Percentiles rank a stretch among this genome's conserved stretches.
Conservation (phyloP, 2,329 filamentous ascomycete species). For the Aspergillus persii region DNA sequence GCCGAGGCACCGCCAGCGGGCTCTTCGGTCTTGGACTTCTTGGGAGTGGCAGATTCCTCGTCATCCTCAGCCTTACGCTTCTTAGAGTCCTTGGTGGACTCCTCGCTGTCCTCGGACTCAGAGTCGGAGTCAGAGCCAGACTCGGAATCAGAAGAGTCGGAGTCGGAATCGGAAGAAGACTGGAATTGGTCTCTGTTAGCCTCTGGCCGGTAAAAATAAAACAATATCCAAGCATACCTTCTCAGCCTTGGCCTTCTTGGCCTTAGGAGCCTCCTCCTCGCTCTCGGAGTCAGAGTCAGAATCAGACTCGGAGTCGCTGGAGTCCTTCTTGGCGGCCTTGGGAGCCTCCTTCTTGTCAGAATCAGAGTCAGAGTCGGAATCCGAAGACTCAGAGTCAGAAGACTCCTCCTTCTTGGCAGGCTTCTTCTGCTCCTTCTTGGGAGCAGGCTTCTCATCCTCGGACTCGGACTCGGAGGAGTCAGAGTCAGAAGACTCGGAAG, state of each 20-base stretch:
- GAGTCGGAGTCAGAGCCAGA: conserved; percentile 22
- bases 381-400: conserved; percentile 8
- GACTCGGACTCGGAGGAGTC: conserved; percentile 29
- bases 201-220: not conserved
- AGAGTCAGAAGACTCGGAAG: conserved; percentile 28
- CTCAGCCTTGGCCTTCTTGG: conserved; percentile 29
- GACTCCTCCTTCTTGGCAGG: conserved; percentile 11
- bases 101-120: conserved; percentile 34
- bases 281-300: conserved; percentile 38
- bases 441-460: conserved; percentile 38
- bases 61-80: conserved; percentile 53
- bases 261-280: conserved; percentile 24
- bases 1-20: conserved; percentile 31
- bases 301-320: conserved; percentile 31
- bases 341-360: conserved; percentile 20
- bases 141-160: conserved; percentile 5
- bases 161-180: conserved; percentile 10
- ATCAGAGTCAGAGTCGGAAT: conserved; percentile 17
- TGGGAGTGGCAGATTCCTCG: conserved; percentile 41
- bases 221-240: conserved; percentile 20
- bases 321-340: conserved; percentile 24
- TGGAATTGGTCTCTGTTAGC: conserved; percentile 10
- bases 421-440: conserved; percentile 35
- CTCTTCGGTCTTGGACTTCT: conserved; percentile 63
- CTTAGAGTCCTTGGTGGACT: conserved; percentile 36